phyloP scores from a whole-genome alignment of 345 rosid species.

The Microthlaspi erraticum region DNA sequence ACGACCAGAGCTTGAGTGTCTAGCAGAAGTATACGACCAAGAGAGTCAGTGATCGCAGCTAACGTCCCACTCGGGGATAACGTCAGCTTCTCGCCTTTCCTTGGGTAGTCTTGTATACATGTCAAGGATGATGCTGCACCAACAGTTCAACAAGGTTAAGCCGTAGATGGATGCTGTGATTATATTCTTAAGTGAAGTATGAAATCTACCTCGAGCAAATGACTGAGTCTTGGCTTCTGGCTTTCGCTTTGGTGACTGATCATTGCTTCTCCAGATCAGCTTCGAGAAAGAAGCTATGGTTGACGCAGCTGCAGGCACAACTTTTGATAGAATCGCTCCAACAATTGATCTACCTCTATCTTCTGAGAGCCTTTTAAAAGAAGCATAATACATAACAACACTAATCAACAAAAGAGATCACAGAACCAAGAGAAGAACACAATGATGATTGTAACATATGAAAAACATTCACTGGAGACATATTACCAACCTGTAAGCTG shows the following conservation, averaged over 20 bases:
- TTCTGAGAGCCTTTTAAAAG: slow-evolving; percentile 78
- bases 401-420: slow-evolving; percentile 20
- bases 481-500: slow-evolving; percentile 81
- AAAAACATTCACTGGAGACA: neutral
- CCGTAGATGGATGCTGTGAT: slow-evolving; percentile 1
- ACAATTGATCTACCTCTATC: slow-evolving; percentile 85
- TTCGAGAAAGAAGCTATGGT: slow-evolving; percentile 91
- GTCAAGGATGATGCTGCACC: slow-evolving; percentile 90
- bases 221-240: slow-evolving; percentile 78
- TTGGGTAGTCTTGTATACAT: slow-evolving; percentile 91
- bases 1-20: slow-evolving; percentile 97
- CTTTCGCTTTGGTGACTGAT: slow-evolving; percentile 55
- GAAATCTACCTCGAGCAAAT: slow-evolving; percentile 79
- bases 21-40: slow-evolving; percentile 91
- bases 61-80: slow-evolving; percentile 95
- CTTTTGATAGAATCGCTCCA: slow-evolving; percentile 91
- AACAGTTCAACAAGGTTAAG: slow-evolving; percentile 35
- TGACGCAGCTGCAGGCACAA: slow-evolving; percentile 90
- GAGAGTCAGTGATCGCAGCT: slow-evolving; percentile 98
- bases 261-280: slow-evolving; percentile 85
- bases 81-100: slow-evolving; percentile 91
- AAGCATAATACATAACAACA: slow-evolving; percentile 18
- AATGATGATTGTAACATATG: slow-evolving; percentile 14
- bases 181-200: neutral
- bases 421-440: neutral